Percentiles rank a stretch among this genome's conserved stretches.
Conservation (phyloP, 192 early-diverging fungal species). For the Linnemannia zychae region DNA sequence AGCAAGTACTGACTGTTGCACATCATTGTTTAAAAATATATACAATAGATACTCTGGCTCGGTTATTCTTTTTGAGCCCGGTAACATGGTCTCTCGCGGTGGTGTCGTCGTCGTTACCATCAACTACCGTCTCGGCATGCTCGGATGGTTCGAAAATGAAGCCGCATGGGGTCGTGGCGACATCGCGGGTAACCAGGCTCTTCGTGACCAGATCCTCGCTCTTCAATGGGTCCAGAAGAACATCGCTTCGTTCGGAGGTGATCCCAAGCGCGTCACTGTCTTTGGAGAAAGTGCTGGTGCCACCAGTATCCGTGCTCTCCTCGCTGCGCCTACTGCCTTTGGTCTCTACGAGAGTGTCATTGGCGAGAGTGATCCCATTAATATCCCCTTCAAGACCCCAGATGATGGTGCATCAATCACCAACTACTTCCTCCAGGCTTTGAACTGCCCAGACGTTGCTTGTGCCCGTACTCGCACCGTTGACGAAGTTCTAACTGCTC, state of each 20-base stretch:
- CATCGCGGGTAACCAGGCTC: slow-evolving; percentile 35
- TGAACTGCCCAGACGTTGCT: slow-evolving; percentile 15
- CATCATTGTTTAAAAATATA: neutral
- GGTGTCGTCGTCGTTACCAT: slow-evolving; percentile 59
- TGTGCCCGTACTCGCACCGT: slow-evolving; percentile 28
- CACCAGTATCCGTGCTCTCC: slow-evolving; percentile 52
- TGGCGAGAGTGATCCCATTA: slow-evolving; percentile 49
- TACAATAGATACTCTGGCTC: slow-evolving; percentile 9
- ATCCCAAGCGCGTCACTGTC: slow-evolving; percentile 63
- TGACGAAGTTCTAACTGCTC: slow-evolving; percentile 22
- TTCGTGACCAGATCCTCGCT: slow-evolving; percentile 69
- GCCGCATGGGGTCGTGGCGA: slow-evolving; percentile 19
- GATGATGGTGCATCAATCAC: slow-evolving; percentile 9
- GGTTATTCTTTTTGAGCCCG: slow-evolving; percentile 43
- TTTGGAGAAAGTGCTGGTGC: slow-evolving; percentile 69
- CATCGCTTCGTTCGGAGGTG: slow-evolving; percentile 70
- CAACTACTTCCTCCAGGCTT: slow-evolving; percentile 17
- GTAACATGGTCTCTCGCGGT: slow-evolving; percentile 43
- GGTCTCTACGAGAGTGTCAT: slow-evolving; percentile 58
- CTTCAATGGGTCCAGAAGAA: slow-evolving; percentile 71
- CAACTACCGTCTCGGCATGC: slow-evolving; percentile 71
- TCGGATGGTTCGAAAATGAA: slow-evolving; percentile 59
- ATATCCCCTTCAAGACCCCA: slow-evolving; percentile 31
- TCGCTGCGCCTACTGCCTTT: slow-evolving; percentile 53
- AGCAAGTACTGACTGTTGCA: too few species aligned